A percentile compares a stretch with the other conserved stretches of the same genome.
These are phyloP conservation scores for Fusarium cyanostomum DNA, from an alignment of 2,329 filamentous ascomycete species.

Conservation along the genomic window DNA sequence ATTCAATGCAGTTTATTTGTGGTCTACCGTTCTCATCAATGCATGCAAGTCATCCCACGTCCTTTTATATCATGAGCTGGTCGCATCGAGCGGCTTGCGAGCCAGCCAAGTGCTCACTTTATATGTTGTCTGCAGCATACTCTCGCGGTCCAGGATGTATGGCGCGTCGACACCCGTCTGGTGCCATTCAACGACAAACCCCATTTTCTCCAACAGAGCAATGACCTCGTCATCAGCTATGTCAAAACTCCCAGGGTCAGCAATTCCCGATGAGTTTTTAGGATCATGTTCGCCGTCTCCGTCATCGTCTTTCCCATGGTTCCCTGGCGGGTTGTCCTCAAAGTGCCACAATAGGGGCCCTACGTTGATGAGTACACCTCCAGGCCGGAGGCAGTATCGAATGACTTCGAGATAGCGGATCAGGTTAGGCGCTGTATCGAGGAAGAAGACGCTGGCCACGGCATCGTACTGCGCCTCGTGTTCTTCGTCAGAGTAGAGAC, in stretches of 20 bases:
- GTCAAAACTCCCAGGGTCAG: constrained; percentile 89
- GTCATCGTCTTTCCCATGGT: constrained; percentile 62
- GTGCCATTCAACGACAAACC: constrained; percentile 76
- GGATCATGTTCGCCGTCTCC: constrained; percentile 61
- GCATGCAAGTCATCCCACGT: not conserved
- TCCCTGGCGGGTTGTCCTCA: constrained; percentile 74
- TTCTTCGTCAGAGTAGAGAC: constrained; percentile 76
- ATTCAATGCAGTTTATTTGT: constrained; percentile 1
- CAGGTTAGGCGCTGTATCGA: constrained; percentile 94
- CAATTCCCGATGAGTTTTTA: constrained; percentile 72
- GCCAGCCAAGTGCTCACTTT: constrained; percentile 86
- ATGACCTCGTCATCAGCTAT: constrained; percentile 90
- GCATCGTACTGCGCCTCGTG: constrained; percentile 76
- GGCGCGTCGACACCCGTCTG: constrained; percentile 72
- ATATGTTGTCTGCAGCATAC: constrained; percentile 89
- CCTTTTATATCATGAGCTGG: not conserved
- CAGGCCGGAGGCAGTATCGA: constrained; percentile 75
- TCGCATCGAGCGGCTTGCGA: constrained; percentile 64
- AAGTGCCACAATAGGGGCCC: constrained; percentile 97
- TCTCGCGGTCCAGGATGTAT: constrained; percentile 86
- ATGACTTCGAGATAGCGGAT: constrained; percentile 91
- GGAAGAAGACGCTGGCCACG: constrained; percentile 92
- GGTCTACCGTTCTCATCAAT: not conserved
- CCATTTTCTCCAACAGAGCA: constrained; percentile 75
- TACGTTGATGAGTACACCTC: constrained; percentile 87